Percentiles rank a stretch among this genome's conserved stretches.
phyloP scores from a whole-genome alignment of 176 grass and related monocot genomes.

The Hordeum marinum region DNA sequence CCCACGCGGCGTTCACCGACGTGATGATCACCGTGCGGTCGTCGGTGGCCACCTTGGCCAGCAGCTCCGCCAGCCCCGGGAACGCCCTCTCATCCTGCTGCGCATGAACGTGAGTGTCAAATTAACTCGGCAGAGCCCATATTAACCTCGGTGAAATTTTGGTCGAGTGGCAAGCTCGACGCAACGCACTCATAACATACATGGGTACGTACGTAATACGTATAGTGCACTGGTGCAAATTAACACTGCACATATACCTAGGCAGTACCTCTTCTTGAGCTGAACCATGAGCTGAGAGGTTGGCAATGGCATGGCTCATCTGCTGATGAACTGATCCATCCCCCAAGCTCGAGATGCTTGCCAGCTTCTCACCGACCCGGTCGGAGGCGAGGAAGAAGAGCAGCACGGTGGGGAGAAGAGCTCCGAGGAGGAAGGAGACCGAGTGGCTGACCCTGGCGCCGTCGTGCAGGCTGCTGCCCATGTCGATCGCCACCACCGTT shows the following conservation, averaged over 20 bases:
- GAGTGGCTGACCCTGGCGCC: not conserved
- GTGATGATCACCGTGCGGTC: slow-evolving; percentile 72
- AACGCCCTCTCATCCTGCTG: not conserved
- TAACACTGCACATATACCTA: not conserved
- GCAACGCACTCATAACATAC: too few relatives aligned
- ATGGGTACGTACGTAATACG: too few relatives aligned
- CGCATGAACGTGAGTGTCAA: too few relatives aligned
- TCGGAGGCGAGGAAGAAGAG: not conserved
- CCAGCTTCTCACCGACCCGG: not conserved
- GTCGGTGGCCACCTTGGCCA: slow-evolving; percentile 47
- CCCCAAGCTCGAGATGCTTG: not conserved
- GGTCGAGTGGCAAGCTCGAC: too few relatives aligned
- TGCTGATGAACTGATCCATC: not conserved
- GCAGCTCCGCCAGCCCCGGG: slow-evolving; percentile 25
- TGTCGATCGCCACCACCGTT: too few relatives aligned
- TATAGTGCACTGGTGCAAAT: not conserved
- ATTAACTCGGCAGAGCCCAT: too few relatives aligned
- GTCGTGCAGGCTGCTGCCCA: not conserved
- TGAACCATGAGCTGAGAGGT: not conserved
- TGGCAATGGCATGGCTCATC: not conserved
- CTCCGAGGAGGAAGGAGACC: not conserved
- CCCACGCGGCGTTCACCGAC: slow-evolving; percentile 75
- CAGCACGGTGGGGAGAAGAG: not conserved
- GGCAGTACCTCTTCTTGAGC: not conserved
- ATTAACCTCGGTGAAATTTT: too few relatives aligned